A percentile compares a stretch with the other conserved stretches of the same genome.
Evolutionary conservation across 164 flowering plant genomes (phyloP).

Genomic region (Platanus orientalis): DNA sequence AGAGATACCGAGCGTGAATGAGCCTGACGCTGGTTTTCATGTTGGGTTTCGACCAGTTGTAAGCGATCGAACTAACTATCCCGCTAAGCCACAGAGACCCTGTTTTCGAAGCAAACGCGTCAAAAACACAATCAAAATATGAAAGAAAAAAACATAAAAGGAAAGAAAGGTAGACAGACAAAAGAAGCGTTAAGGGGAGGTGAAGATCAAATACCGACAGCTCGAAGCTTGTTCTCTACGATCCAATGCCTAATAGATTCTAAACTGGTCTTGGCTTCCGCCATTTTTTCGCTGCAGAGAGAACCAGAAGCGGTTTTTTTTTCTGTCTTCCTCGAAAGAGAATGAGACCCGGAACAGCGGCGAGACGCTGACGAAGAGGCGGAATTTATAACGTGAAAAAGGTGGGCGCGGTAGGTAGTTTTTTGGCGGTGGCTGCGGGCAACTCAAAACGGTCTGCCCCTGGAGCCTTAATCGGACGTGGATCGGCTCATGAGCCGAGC

Average conservation of each 20-base stretch:
- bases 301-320: no score
- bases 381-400: no score
- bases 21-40: slow-evolving; percentile 91
- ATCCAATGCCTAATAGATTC: slow-evolving; percentile 62
- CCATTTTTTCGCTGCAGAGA: slow-evolving; percentile 26
- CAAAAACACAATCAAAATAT: not conserved
- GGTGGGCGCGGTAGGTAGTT: no score
- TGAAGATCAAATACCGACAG: slow-evolving; percentile 54
- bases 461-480: no score
- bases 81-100: slow-evolving; percentile 83
- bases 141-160: not conserved
- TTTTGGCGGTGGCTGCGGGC: no score
- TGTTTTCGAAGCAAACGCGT: slow-evolving; percentile 9
- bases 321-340: no score
- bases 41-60: slow-evolving; percentile 84
- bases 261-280: slow-evolving; percentile 32
- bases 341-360: no score
- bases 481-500: no score
- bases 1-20: slow-evolving; percentile 77
- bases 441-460: no score
- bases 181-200: no score
- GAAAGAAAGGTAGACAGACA: no score
- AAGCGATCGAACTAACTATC: slow-evolving; percentile 73
- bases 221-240: slow-evolving; percentile 76
- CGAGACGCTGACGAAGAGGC: no score